A percentile compares a stretch with the other conserved stretches of the same genome.
Conservation (phyloP, 768 basidiomycete species). For the Obba rivulosa region DNA sequence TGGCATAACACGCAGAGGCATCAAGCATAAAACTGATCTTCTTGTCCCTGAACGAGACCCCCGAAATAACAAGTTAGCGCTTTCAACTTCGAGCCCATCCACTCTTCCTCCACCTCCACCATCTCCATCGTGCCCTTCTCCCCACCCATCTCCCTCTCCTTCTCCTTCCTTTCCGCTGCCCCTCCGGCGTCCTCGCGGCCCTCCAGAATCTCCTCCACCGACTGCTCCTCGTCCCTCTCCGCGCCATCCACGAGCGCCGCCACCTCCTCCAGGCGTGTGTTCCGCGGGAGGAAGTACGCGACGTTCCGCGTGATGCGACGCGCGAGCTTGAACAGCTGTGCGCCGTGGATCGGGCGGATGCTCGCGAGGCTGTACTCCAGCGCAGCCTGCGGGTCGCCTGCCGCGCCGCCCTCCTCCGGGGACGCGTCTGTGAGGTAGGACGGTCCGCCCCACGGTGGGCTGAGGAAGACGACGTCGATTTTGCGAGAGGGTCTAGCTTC, state of each 20-base stretch:
- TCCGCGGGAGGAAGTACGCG: conserved; percentile 87
- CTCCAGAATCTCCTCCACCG: background rate
- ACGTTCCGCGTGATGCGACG: conserved; percentile 72
- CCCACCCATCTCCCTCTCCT: background rate
- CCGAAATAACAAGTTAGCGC: conserved; percentile 95
- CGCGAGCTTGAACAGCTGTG: conserved; percentile 73
- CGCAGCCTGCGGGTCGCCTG: conserved; percentile 26
- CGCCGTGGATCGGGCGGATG: conserved; percentile 77
- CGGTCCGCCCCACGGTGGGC: conserved; percentile 95
- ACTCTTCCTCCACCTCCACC: conserved; percentile 93
- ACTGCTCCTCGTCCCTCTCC: background rate
- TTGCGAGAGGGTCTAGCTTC: conserved; percentile 30
- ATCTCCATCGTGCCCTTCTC: conserved; percentile 34
- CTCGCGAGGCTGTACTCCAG: conserved; percentile 63
- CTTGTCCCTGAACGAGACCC: conserved; percentile 68
- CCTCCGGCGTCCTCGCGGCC: background rate
- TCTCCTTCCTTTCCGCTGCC: background rate
- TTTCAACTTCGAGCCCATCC: conserved; percentile 92
- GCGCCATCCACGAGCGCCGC: conserved; percentile 38
- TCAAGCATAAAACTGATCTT: conserved; percentile 36
- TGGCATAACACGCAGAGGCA: background rate
- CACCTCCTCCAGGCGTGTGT: conserved; percentile 70
- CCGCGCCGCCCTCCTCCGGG: background rate
- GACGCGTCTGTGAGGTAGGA: conserved; percentile 44
- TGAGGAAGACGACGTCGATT: conserved; percentile 89